These are phyloP conservation scores for Bodo saltans DNA, from an alignment of 78 protist genomes.

Conservation along the genomic window DNA sequence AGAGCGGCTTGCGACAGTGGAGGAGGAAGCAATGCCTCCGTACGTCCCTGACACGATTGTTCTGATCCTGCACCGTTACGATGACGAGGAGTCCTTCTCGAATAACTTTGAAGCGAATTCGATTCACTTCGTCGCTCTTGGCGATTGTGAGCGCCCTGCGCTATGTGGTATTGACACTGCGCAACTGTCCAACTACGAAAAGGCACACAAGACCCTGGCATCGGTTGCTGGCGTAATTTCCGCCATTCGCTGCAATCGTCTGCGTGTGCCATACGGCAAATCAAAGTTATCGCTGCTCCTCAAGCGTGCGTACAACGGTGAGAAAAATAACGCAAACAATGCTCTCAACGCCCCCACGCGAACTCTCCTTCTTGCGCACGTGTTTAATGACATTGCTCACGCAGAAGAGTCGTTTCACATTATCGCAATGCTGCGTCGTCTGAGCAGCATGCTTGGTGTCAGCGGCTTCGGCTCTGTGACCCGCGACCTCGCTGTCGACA, in stretches of 20 bases:
- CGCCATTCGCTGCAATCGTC: constrained; percentile 29
- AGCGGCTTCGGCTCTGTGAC: constrained; percentile 7
- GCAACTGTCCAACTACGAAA: not conserved
- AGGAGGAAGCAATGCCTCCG: constrained; percentile 10
- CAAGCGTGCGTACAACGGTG: constrained; percentile 30
- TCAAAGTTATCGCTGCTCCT: not conserved
- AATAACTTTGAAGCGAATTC: not conserved
- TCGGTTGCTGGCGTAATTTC: constrained; percentile 1
- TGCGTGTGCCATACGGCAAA: constrained; percentile 23
- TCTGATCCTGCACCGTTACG: not conserved
- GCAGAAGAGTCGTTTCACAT: constrained; percentile 28
- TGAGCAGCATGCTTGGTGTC: constrained; percentile 2
- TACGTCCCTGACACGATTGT: not conserved
- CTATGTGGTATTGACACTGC: constrained; percentile 15
- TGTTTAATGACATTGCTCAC: not conserved
- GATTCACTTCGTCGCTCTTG: not conserved
- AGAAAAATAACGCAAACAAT: constrained; percentile 10
- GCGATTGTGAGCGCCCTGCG: constrained; percentile 23
- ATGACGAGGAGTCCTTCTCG: not conserved
- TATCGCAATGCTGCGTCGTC: not conserved
- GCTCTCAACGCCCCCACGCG: not conserved
- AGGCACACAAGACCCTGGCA: constrained; percentile 1
- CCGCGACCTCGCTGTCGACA: constrained; percentile 30
- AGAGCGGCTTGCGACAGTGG: not conserved
- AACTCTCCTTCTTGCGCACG: not conserved